A percentile compares a stretch with the other conserved stretches of the same genome.
These are phyloP conservation scores for Pontederia crassipes DNA, from an alignment of 176 grass and related monocot genomes.

Conservation along the genomic window DNA sequence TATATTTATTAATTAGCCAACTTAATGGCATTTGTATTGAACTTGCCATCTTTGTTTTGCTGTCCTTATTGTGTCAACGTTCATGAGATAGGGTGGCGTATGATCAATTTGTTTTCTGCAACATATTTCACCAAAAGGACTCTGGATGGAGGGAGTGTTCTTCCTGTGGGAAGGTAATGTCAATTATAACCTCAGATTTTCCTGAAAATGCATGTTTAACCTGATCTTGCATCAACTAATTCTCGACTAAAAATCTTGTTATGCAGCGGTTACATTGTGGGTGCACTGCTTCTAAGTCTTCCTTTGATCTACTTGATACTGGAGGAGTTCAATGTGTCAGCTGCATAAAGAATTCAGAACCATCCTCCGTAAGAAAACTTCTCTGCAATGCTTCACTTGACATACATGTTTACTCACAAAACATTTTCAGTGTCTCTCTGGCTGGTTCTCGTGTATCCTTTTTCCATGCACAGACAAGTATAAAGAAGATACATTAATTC, in stretches of 20 bases:
- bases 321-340: slow-evolving; percentile 77
- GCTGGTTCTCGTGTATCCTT: too few species aligned
- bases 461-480: too few species aligned
- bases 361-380: slow-evolving; percentile 60
- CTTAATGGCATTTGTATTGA: too few species aligned
- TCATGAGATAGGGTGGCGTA: slow-evolving; percentile 56
- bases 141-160: slow-evolving; percentile 98
- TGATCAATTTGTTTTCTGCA: slow-evolving; percentile 77
- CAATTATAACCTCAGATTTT: neutral
- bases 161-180: slow-evolving; percentile 88
- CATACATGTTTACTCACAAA: too few species aligned
- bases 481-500: too few species aligned
- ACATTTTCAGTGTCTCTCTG: too few species aligned
- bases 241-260: neutral
- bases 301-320: slow-evolving; percentile 87
- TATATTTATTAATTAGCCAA: neutral
- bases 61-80: slow-evolving; percentile 8
- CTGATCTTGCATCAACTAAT: neutral
- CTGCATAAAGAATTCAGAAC: slow-evolving; percentile 66
- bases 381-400: neutral
- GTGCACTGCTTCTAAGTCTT: slow-evolving; percentile 87
- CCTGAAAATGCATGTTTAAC: neutral
- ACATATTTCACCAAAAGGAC: slow-evolving; percentile 98
- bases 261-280: slow-evolving; percentile 86
- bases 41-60: neutral